Evolutionary conservation across 352 stramenopile genomes (phyloP), one percentile per base, ranked within the genome.

Genomic region (Bremia lactucae): DNA sequence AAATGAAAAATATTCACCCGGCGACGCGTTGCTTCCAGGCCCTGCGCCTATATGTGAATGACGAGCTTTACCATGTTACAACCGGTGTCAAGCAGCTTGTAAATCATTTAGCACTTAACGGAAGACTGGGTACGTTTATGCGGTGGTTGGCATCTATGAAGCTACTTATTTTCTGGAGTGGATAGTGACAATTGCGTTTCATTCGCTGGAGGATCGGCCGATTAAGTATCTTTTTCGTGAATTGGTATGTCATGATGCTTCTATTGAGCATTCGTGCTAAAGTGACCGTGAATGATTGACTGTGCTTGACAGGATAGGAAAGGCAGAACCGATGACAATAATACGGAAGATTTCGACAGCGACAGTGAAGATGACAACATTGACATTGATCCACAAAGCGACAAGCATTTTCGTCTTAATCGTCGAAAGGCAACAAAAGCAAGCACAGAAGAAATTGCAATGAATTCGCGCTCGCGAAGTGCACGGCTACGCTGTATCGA

Each of bases 161-260:
- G 28, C 21, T 16, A 16, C 21, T 36, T 45, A n/a, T n/a, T 13
- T 33, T 33, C 35, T 48, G 28, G 2, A 36, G n/a, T 55, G 16
- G 3, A 33, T 45, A 83, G 72, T 67, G 14, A 83, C 77, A 6
- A 90, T 90, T 42, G 78, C 78, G 35, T 90, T 90, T 46, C 78
- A 90, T 62, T 90, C 78, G 4, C 60, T 90, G 11, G 78, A 90
- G 36, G 78, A 90, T 42, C 74, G 78, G 11, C 74, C 75, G 19
- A 90, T 90, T 47, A 90, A 90, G 58, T 49, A 64, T 6, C 66
- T 87, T 15, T 87, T 90, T 42, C 68, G 78, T 6, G 49, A 68
- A 21, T 46, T 86, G 38, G 71, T 87, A 60, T 13, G 58, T 22
- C 6, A 18, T 22, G 31, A 14, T 6, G n/a, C 5, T 10, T 36